Percentiles rank a stretch among this genome's conserved stretches.
Evolutionary conservation across 2,329 filamentous ascomycete species (phyloP).

Genomic region (Sporothrix brasiliensis): DNA sequence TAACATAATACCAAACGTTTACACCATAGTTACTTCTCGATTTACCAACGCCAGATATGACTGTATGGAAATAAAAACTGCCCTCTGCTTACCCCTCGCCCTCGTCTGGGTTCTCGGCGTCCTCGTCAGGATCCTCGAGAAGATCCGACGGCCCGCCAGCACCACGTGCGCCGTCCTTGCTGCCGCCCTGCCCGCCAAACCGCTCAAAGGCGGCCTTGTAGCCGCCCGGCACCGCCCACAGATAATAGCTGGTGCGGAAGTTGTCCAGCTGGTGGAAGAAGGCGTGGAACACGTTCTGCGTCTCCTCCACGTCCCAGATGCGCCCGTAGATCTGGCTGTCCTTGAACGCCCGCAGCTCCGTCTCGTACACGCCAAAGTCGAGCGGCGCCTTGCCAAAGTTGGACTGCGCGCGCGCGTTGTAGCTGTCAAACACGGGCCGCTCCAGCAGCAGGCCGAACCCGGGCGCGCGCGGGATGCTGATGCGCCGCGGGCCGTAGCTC

Average conservation of each 20-base stretch:
- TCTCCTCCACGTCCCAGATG: slow-evolving; percentile 88
- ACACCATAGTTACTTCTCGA: background rate
- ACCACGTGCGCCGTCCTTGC: background rate
- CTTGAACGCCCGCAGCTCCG: slow-evolving; percentile 85
- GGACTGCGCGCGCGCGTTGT: slow-evolving; percentile 73
- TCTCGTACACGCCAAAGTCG: slow-evolving; percentile 76
- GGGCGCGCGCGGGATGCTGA: slow-evolving; percentile 92
- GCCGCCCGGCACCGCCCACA: slow-evolving; percentile 73
- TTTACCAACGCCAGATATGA: slow-evolving; percentile 1
- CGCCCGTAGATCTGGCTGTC: slow-evolving; percentile 86
- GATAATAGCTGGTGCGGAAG: slow-evolving; percentile 70
- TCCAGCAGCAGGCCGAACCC: slow-evolving; percentile 86
- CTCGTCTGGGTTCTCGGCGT: slow-evolving; percentile 46
- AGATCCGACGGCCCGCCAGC: slow-evolving; percentile 37
- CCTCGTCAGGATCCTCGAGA: slow-evolving; percentile 55
- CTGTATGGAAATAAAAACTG: background rate
- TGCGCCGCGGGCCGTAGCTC: slow-evolving; percentile 70
- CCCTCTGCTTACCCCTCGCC: slow-evolving; percentile 34
- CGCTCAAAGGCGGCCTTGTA: slow-evolving; percentile 61
- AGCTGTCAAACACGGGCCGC: slow-evolving; percentile 85
- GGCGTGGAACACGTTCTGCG: slow-evolving; percentile 78
- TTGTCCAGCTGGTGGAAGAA: slow-evolving; percentile 81
- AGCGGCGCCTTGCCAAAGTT: slow-evolving; percentile 69
- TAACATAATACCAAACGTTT: background rate
- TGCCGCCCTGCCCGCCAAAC: slow-evolving; percentile 37